Percentiles rank a stretch among this genome's conserved stretches.
Conservation (phyloP, 2,329 filamentous ascomycete genomes). For the Claviceps paspali region DNA sequence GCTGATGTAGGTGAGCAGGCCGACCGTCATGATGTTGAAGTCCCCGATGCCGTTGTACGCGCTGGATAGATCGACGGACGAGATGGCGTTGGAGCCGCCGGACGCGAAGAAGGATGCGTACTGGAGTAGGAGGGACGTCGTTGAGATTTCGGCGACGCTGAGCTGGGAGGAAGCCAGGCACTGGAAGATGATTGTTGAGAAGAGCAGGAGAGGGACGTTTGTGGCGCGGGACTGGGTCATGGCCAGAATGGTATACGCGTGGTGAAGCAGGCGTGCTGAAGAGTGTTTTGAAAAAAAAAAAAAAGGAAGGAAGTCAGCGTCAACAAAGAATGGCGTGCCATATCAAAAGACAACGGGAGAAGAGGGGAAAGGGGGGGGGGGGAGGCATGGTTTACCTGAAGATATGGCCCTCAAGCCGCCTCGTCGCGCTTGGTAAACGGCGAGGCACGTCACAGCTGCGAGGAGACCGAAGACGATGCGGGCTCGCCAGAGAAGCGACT, state of each 20-base stretch:
- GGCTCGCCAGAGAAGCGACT: constrained; percentile 32
- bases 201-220: constrained; percentile 71
- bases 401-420: constrained; percentile 12
- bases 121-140: constrained; percentile 61
- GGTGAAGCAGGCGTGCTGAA: constrained; percentile 38
- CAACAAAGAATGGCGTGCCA: too few species aligned
- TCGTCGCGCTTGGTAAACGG: constrained; percentile 22
- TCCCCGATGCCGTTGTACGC: constrained; percentile 82
- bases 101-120: constrained; percentile 78
- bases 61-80: constrained; percentile 83
- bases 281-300: neutral
- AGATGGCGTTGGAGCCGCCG: constrained; percentile 87
- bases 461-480: constrained; percentile 36
- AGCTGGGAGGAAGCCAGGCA: constrained; percentile 33
- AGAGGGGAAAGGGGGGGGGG: too few species aligned
- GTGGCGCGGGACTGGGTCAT: constrained; percentile 74
- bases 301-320: neutral
- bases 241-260: constrained; percentile 62
- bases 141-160: constrained; percentile 43
- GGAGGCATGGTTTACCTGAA: constrained; percentile 16
- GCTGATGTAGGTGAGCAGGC: constrained; percentile 65
- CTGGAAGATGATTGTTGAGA: constrained; percentile 49
- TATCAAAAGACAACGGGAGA: too few species aligned
- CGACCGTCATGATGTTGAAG: constrained; percentile 72
- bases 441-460: constrained; percentile 21